phyloP scores from a whole-genome alignment of 2,329 filamentous ascomycete species.

The Hymenotorrendiella dingleyae region DNA sequence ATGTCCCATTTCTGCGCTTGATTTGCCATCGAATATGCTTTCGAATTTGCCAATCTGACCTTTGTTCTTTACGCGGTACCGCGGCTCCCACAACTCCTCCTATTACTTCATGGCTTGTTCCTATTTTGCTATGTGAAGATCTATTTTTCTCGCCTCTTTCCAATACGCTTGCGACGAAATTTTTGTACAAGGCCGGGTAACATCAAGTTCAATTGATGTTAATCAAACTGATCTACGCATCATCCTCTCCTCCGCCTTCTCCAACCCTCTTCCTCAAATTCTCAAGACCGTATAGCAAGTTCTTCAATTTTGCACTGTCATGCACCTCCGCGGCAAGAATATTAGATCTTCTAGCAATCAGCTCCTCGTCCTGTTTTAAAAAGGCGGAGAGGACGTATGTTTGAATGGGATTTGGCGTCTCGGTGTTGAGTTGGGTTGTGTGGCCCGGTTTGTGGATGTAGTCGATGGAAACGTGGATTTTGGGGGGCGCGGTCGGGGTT shows the following conservation, averaged over 20 bases:
- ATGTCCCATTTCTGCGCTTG: no score
- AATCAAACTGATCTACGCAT: neutral
- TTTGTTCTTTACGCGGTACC: no score
- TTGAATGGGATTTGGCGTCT: conserved; percentile 11
- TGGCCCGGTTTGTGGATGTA: conserved; percentile 45
- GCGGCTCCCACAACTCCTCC: no score
- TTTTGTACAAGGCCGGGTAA: no score
- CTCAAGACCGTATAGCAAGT: conserved; percentile 34
- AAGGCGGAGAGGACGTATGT: conserved; percentile 9
- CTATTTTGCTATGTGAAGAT: no score
- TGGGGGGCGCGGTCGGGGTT: conserved; percentile 26
- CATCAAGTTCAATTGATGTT: no score
- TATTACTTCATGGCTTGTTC: no score
- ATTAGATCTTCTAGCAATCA: conserved; percentile 1
- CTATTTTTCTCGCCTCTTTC: no score
- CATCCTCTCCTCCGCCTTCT: conserved; percentile 9
- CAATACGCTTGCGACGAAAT: no score
- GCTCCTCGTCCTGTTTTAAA: conserved; percentile 7
- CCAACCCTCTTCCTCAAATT: conserved; percentile 31
- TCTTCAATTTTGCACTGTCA: conserved; percentile 27
- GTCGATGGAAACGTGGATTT: conserved; percentile 47
- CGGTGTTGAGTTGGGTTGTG: conserved; percentile 34
- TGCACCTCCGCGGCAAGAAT: conserved; percentile 28
- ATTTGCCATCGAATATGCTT: no score
- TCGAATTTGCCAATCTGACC: no score